Base-by-base conservation (phyloP, 257 asterid species). In the Solanum corneliomulleri region DNA sequence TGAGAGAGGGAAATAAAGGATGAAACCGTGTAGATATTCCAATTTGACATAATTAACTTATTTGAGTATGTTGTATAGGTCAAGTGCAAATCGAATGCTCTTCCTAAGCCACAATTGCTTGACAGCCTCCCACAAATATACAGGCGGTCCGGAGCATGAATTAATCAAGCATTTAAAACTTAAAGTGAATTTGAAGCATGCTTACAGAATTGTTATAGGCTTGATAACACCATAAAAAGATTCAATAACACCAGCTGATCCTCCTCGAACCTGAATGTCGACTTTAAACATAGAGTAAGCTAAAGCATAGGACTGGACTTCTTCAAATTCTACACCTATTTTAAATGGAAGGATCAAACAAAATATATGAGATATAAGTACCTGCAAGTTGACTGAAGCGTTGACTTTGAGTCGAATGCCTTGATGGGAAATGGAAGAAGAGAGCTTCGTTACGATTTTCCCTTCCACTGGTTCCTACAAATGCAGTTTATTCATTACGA, bases 161-260 rank as follows among this genome's bases (percentile, higher is more conserved):
- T 35, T 72, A 37, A 18, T 31, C 11, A 80, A 81, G 44, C 3
- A 47, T 11, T 31, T 49, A 47, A 49, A 74, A 29, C 1, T 18
- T 13, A 49, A 39, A 49, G 3, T 29, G 25, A 47, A 80, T 27
- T 80, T 16, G 44, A 49, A 49, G 62, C 84, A 82, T 47, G 60
- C 93, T 92, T 91, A 96, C 98, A 95, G 86, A 68, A 96, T 93
- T 31, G 91, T 87, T 76, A 95, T 91, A 45, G 99, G 99, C 93
- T 92, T 95, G 77, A 96, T 92, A 81, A 92, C 94, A 29, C 99
- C 98, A 86, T 94, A 96, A 77, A 96, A 62, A 11, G 98, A 96
- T 91, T 96, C 99, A n/a, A 96, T 87, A 35, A 94, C 91, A 83
- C 99, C 98, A 64, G 98, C 98, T 58, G 98, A 91, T 89, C 99